Evolutionary conservation across 441 rosid species (phyloP).

Genomic region (Pelargonium exstipulatum): DNA sequence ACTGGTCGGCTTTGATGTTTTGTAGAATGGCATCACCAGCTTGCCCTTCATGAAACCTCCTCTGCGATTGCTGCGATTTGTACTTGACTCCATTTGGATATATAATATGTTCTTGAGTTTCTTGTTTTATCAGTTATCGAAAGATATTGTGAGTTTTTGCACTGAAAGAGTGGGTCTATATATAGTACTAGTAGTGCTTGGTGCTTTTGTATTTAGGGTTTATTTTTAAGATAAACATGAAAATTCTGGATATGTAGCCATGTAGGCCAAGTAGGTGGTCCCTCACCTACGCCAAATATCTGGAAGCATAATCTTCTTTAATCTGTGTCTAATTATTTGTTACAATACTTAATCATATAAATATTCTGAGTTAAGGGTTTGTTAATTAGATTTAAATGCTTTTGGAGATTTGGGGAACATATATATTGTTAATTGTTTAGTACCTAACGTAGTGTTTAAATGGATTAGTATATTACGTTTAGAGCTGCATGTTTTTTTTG

Average conservation of each 20-base stretch:
- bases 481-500: too few species aligned
- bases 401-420: not conserved
- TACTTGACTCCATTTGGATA: not conserved
- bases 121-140: not conserved
- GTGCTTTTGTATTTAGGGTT: not conserved
- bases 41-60: not conserved
- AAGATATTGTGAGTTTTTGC: not conserved
- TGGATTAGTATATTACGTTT: too few species aligned
- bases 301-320: not conserved
- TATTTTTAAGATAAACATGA: not conserved
- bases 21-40: slow-evolving; percentile 4
- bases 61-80: not conserved
- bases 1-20: not conserved
- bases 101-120: too few species aligned
- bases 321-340: not conserved
- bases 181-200: not conserved
- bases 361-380: not conserved
- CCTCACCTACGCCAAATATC: not conserved
- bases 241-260: not conserved
- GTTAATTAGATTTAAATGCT: not conserved
- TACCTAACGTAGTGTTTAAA: too few species aligned
- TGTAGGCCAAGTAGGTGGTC: not conserved
- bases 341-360: not conserved
- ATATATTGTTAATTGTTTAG: too few species aligned
- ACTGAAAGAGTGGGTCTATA: not conserved